Base-by-base conservation (phyloP, 2,329 filamentous ascomycete genomes). In the Paraphaeosphaeria minitans region DNA sequence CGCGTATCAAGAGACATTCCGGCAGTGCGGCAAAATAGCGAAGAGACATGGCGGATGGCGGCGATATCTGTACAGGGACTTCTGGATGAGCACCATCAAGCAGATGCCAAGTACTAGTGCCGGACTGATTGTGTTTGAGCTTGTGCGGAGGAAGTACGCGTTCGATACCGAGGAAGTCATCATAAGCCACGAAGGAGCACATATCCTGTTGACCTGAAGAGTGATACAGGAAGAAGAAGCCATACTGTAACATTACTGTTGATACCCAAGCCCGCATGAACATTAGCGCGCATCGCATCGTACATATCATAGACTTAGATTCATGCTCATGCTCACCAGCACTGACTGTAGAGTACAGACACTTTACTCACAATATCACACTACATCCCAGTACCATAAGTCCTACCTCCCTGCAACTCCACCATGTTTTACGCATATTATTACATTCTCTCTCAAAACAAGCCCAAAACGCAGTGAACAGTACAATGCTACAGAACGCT, bases 61-160 rank as follows among this genome's bases (percentile, higher is more conserved):
- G 22, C 80, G 78, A 14, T 93, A 89, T 84, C 75, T 93, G 6
- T 93, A 90, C 70, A 81, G 85, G 5, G 89, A 87, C 13, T 92
- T 93, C 72, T 87, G 89, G 82, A 85, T 85, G 84, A 88, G 84
- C 55, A 90, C 90, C 0, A 83, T 92, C 53, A 81, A 88, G 5
- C 89, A 92, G 75, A 88, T 91, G 1, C 90, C 90, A 0, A 91
- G 89, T 71, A 93, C 90, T 1, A 90, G 87, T 59, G 90, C 90
- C 0, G 90, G 89, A 0, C 73, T 93, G 59, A 91, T 93, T 65
- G 90, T 92, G 21, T 93, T 93, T 72, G 90, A 93, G 77, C 72
- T 93, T 46, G 86, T 92, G 39, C 80, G 90, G 57, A 81, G 89
- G 37, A 91, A 91, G 76, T 93, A 92, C 66, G 88, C 87, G 1